These are phyloP conservation scores for Saururus chinensis DNA, from an alignment of 164 flowering plant species.

Conservation along the genomic window DNA sequence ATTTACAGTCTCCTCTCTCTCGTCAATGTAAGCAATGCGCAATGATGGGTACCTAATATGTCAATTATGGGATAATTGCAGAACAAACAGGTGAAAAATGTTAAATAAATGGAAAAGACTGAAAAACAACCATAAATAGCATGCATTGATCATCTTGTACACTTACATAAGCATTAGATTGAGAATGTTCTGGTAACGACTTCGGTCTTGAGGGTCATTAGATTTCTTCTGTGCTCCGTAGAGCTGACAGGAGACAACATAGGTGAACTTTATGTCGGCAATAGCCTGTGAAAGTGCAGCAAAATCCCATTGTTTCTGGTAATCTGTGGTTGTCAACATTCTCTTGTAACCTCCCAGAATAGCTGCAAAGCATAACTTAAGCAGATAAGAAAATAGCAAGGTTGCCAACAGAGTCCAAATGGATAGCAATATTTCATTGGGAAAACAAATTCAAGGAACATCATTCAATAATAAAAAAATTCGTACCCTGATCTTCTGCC, in stretches of 20 bases:
- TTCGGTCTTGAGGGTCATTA: conserved; percentile 42
- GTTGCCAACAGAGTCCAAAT: background rate
- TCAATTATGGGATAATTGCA: background rate
- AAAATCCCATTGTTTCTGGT: conserved; percentile 19
- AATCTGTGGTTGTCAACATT: conserved; percentile 14
- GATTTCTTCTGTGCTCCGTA: conserved; percentile 88
- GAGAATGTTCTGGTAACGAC: conserved; percentile 70
- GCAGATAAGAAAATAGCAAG: background rate
- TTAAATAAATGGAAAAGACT: background rate
- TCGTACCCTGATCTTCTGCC: conserved; percentile 53
- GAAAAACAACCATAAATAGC: conserved; percentile 1
- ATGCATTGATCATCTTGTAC: background rate
- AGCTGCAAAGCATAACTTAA: conserved; percentile 28
- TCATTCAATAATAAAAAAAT: background rate
- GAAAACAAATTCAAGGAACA: too few species aligned
- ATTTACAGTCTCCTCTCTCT: conserved; percentile 57
- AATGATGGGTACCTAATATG: conserved; percentile 67
- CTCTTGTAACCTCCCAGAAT: conserved; percentile 38
- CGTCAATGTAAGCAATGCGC: conserved; percentile 94
- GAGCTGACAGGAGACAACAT: conserved; percentile 95
- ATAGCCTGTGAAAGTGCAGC: conserved; percentile 52
- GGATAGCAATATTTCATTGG: too few species aligned
- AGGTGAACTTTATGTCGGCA: conserved; percentile 92
- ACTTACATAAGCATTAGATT: conserved; percentile 86
- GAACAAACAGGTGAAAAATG: background rate